These are phyloP conservation scores for Phytophthora pini DNA, from an alignment of 352 stramenopile species.

Conservation along the genomic window DNA sequence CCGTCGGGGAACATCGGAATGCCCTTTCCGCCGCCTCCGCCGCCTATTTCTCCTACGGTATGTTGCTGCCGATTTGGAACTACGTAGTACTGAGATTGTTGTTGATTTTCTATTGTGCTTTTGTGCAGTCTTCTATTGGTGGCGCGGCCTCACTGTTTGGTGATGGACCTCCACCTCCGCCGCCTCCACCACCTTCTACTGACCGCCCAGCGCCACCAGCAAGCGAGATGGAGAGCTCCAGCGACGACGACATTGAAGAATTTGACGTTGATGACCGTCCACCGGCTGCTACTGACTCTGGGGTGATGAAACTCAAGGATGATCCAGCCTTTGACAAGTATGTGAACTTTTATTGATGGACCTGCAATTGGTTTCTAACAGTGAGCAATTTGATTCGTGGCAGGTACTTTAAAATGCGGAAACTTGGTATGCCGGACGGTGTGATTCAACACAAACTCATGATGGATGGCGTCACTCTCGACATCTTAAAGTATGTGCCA, in stretches of 20 bases:
- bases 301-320: slow-evolving; percentile 82
- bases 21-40: slow-evolving; percentile 49
- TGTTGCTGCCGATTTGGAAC: slow-evolving; percentile 12
- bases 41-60: slow-evolving; percentile 68
- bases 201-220: slow-evolving; percentile 23
- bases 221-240: slow-evolving; percentile 63
- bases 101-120: not conserved
- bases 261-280: slow-evolving; percentile 44
- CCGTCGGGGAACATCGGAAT: slow-evolving; percentile 59
- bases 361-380: slow-evolving; percentile 6
- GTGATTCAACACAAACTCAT: slow-evolving; percentile 84
- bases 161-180: slow-evolving; percentile 52
- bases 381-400: slow-evolving; percentile 2
- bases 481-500: slow-evolving; percentile 74
- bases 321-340: slow-evolving; percentile 82
- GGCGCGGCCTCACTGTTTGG: slow-evolving; percentile 61
- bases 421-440: slow-evolving; percentile 79
- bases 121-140: slow-evolving; percentile 46
- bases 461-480: slow-evolving; percentile 75
- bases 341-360: slow-evolving; percentile 3
- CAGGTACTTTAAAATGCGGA: slow-evolving; percentile 89
- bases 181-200: slow-evolving; percentile 41
- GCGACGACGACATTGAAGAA: slow-evolving; percentile 61
- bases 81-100: slow-evolving; percentile 1
- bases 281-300: slow-evolving; percentile 19